Conservation (phyloP, 225 moss, liverwort and hornwort genomes). For the Climacium dendroides region DNA sequence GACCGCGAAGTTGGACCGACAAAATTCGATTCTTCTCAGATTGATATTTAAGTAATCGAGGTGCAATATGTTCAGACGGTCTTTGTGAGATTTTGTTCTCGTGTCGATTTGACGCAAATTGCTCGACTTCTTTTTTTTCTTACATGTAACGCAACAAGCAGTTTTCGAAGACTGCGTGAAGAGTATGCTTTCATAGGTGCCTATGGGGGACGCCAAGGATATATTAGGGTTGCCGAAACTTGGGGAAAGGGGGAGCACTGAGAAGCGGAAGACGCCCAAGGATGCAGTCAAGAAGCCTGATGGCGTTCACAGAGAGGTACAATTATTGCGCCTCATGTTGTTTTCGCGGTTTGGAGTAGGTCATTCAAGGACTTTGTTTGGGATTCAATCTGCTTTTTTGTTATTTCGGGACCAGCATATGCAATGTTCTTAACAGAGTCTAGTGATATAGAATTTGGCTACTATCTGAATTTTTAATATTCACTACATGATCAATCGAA, state of each 20-base stretch:
- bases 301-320: slow-evolving; percentile 91
- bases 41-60: background rate
- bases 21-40: background rate
- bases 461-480: background rate
- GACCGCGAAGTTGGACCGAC: background rate
- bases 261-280: slow-evolving; percentile 85
- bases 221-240: slow-evolving; percentile 87
- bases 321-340: background rate
- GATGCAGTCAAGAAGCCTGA: slow-evolving; percentile 90
- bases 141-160: background rate
- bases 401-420: too few relatives aligned
- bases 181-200: slow-evolving; percentile 1
- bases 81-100: background rate
- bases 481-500: background rate
- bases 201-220: slow-evolving; percentile 92
- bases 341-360: background rate
- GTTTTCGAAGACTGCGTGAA: background rate
- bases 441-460: background rate
- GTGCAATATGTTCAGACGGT: background rate
- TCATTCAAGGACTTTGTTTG: background rate
- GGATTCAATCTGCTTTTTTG: background rate
- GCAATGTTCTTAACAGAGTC: background rate
- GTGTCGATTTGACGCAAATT: background rate
- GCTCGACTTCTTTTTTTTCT: background rate
- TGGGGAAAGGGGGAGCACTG: slow-evolving; percentile 51